Evolutionary conservation across 768 basidiomycete species (phyloP).

Genomic region (Cubamyces sp.): DNA sequence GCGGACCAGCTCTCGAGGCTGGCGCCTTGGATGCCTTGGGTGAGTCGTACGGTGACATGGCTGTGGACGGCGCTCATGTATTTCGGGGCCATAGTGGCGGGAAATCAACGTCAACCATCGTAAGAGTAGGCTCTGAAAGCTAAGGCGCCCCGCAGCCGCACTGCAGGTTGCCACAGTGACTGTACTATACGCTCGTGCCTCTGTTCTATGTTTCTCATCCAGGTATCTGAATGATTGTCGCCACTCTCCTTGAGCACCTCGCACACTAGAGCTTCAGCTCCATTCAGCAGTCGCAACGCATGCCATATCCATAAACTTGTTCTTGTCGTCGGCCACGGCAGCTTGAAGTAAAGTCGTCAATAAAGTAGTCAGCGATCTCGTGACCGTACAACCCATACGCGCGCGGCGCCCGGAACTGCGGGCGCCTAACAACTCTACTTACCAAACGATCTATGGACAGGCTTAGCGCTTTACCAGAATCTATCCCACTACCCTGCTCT

Average conservation of each 20-base stretch:
- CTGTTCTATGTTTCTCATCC: no score
- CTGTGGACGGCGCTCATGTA: background rate
- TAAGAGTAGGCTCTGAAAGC: constrained; percentile 39
- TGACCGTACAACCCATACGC: no score
- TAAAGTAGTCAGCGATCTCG: no score
- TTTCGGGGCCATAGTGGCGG: constrained; percentile 40
- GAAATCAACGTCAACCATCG: constrained; percentile 40
- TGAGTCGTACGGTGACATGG: constrained; percentile 32
- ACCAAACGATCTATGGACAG: background rate
- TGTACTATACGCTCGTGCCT: no score
- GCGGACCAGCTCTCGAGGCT: constrained; percentile 40
- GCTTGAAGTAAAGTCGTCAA: no score
- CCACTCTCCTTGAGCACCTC: background rate
- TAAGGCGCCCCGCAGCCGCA: background rate
- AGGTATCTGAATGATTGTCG: no score
- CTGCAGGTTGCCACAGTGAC: no score
- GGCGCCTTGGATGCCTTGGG: constrained; percentile 57
- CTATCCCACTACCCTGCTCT: no score
- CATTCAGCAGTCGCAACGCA: no score
- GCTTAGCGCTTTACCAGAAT: background rate
- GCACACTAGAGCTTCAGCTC: no score
- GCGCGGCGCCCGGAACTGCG: background rate
- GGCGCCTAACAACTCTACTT: background rate
- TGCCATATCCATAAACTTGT: no score
- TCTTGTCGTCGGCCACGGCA: no score